Percentiles rank a stretch among this genome's conserved stretches.
Evolutionary conservation across 2,329 filamentous ascomycete genomes (phyloP).

Genomic region (Aureobasidium sp.): DNA sequence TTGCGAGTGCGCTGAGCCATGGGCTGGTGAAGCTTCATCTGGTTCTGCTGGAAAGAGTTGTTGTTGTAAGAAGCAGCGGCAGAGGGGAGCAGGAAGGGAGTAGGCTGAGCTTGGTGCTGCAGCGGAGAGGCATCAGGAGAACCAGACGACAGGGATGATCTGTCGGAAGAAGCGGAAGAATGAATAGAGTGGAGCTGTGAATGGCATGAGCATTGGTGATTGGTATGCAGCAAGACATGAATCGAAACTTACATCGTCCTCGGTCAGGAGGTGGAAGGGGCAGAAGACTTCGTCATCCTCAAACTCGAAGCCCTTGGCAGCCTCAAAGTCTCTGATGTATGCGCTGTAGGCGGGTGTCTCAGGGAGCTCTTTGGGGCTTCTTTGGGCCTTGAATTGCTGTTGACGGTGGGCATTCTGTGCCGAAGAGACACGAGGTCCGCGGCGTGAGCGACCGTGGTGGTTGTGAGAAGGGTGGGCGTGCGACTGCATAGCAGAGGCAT

Average conservation of each 20-base stretch:
- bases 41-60: constrained; percentile 24
- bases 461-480: constrained; percentile 58
- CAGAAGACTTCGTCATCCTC: constrained; percentile 97
- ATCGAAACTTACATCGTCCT: constrained; percentile 67
- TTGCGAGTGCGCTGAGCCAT: constrained; percentile 84
- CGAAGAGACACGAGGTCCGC: constrained; percentile 72
- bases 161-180: constrained; percentile 73
- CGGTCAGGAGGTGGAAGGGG: constrained; percentile 76
- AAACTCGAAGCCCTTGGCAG: constrained; percentile 85
- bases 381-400: constrained; percentile 62
- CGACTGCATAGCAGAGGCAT: constrained; percentile 43
- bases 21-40: constrained; percentile 85
- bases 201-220: not conserved
- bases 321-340: constrained; percentile 84
- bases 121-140: constrained; percentile 88
- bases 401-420: constrained; percentile 81
- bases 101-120: constrained; percentile 68
- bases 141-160: constrained; percentile 88
- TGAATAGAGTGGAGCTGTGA: constrained; percentile 80
- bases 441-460: constrained; percentile 79
- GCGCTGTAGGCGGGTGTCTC: constrained; percentile 68
- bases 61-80: constrained; percentile 45
- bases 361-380: constrained; percentile 77
- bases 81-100: constrained; percentile 66
- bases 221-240: not conserved